A percentile compares a stretch with the other conserved stretches of the same genome.
Conservation (phyloP, 1,284 basidiomycete species). For the Ustilago esculenta region DNA sequence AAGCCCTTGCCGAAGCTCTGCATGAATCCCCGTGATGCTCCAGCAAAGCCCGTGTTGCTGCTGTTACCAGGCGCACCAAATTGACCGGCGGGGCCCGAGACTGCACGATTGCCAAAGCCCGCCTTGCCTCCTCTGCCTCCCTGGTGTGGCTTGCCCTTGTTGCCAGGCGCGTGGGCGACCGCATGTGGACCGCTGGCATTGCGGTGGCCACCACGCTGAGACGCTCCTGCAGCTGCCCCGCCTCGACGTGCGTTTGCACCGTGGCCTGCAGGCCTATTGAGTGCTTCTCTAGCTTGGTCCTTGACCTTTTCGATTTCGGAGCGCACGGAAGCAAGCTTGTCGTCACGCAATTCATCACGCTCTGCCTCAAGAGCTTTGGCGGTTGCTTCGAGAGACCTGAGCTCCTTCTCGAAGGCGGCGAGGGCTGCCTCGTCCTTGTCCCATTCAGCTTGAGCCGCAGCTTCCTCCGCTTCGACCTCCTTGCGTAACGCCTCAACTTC, state of each 20-base stretch:
- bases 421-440: constrained; percentile 44
- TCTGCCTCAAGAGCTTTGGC: constrained; percentile 34
- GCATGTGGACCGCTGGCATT: constrained; percentile 36
- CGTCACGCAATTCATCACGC: constrained; percentile 38
- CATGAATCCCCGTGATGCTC: constrained; percentile 37
- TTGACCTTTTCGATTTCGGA: constrained; percentile 43
- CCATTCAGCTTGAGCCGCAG: constrained; percentile 25
- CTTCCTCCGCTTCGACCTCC: constrained; percentile 43
- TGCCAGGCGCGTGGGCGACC: constrained; percentile 5
- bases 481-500: constrained; percentile 31
- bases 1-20: constrained; percentile 45
- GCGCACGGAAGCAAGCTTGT: constrained; percentile 28
- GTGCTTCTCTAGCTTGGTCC: constrained; percentile 32
- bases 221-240: constrained; percentile 18
- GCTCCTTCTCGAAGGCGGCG: constrained; percentile 42
- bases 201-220: constrained; percentile 37
- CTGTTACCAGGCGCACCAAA: constrained; percentile 19
- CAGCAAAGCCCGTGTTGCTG: constrained; percentile 22
- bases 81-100: constrained; percentile 35
- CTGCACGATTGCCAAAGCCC: constrained; percentile 33
- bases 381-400: constrained; percentile 25
- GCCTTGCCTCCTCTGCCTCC: constrained; percentile 33
- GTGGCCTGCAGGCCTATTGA: constrained; percentile 14
- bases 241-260: constrained; percentile 20
- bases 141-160: constrained; percentile 32